Evolutionary conservation across 148 eudicot genomes (phyloP), one percentile per base, ranked within the genome.

Genomic region (Vaccinium vitisidaea): DNA sequence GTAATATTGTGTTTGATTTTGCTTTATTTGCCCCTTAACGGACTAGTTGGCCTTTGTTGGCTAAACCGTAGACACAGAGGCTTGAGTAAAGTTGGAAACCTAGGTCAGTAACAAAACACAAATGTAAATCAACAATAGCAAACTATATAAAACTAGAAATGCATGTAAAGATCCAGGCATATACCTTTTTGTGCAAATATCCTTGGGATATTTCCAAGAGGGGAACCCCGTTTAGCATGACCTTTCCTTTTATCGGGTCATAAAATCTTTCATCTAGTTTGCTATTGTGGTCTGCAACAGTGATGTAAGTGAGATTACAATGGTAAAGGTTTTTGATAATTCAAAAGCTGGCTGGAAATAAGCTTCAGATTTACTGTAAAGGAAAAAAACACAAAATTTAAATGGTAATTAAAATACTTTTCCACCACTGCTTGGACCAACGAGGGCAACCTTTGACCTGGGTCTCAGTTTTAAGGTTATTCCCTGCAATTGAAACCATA

Each of bases 341-440:
- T 15, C 59, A 36, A 59, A 58, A 19, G 52, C 73, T n/a, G 30
- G 27, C 54, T 63, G 32, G 71, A 39, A 58, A 61, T 21, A 18
- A 80, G 53, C 19, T 36, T 61, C 23, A 43, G 83, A 81, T 81
- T 21, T 65, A 2, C 9, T 43, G 53, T 11, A n/a, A 59, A 13
- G 53, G 30, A 6, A 52, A 80, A 79, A 32, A 59, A 59, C 30
- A 59, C 10, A 12, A 32, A 59, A 39, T 79, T 30, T 8, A 15
- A 56, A 21, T 32, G 69, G 39, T 18, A 79, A 53, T 32, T 79
- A 32, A 21, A 39, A 65, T 87, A 92, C 94, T 75, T 91, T 92
- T 80, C 94, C 94, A 63, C 94, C 93, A 85, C 94, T 92, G 77
- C 94, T 92, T 54, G 94, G 94, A 84, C 94, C 94, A 75, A 92